Evolutionary conservation across 2,329 filamentous ascomycete genomes (phyloP), one percentile per base, ranked within the genome.

Genomic region (Cercospora zeina): DNA sequence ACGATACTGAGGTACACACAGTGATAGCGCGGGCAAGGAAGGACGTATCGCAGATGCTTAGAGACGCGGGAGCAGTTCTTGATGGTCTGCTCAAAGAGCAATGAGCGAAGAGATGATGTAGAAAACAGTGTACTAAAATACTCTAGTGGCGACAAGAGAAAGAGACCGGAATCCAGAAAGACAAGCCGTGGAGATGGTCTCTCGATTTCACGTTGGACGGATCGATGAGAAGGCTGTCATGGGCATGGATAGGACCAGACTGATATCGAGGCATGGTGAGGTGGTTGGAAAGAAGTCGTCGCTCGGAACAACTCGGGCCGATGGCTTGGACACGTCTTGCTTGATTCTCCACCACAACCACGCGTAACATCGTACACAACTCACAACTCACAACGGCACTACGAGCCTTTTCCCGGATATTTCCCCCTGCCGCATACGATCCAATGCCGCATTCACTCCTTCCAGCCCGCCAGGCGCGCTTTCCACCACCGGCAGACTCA

Each of bases 351-450:
- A 19, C 10, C n/a, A 33, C 9, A 21, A 27, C 9, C 47, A 30
- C 30, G 30, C 30, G 30, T 14, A 16, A 16, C 31, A 39, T 39
- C 36, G 36, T 39, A 39, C 11, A 39, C 24, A 27, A 27, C 3
- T 27, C 42, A 47, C 21, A 14, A 7, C 19, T 59, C 51, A 60
- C 57, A 67, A 37, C 11, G 65, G 65, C 45, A 67, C 65, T 1
- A 67, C 65, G 8, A 67, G 51, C 30, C 65, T 59, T 54, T 62
- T 64, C 9, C 65, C 65, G 11, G 63, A 66, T n/a, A 67, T 62
- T 1, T 66, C 54, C 1, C 64, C 64, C 37, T 58, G 47, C 13
- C 65, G 45, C 65, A 67, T 67, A 8, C 57, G 42, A 49, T 67
- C 64, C 33, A 67, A 45, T 13, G 65, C 65, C 5, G 50, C 59